phyloP scores from a whole-genome alignment of 2,329 filamentous ascomycete genomes.

The Gyromitra esculenta region DNA sequence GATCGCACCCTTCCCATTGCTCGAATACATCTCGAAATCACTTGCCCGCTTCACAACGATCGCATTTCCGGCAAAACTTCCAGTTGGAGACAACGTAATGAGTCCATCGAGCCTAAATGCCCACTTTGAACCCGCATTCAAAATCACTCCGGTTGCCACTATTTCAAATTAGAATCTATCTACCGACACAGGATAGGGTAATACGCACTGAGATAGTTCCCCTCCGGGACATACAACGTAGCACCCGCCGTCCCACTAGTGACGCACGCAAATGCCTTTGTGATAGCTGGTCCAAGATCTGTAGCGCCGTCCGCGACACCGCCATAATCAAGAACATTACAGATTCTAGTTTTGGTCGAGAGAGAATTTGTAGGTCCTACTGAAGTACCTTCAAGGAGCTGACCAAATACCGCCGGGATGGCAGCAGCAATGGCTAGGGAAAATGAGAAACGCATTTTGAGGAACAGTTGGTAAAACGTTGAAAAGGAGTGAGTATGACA shows the following conservation, averaged over 20 bases:
- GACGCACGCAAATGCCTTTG: conserved; percentile 63
- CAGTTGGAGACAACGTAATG: conserved; percentile 45
- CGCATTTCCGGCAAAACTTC: conserved; percentile 46
- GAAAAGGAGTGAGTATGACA: conserved; percentile 11
- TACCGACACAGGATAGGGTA: neutral
- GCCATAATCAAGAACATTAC: conserved; percentile 64
- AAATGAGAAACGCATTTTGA: conserved; percentile 20
- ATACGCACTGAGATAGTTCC: conserved; percentile 43
- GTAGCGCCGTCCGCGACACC: conserved; percentile 63
- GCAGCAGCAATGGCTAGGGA: neutral
- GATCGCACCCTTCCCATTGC: conserved; percentile 51
- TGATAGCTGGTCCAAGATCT: conserved; percentile 63
- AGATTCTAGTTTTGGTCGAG: conserved; percentile 60
- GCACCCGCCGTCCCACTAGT: conserved; percentile 60
- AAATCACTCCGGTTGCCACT: conserved; percentile 49
- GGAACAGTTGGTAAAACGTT: neutral
- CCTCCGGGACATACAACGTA: conserved; percentile 45
- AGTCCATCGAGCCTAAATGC: conserved; percentile 52
- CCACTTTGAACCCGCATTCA: conserved; percentile 45
- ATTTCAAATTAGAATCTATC: neutral
- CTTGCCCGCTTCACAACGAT: conserved; percentile 44
- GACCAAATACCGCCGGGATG: conserved; percentile 14
- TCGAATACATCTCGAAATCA: conserved; percentile 52
- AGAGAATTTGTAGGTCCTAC: conserved; percentile 57
- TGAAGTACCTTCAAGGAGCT: conserved; percentile 38